These are phyloP conservation scores for Termitomyces sp. DNA, from an alignment of 768 basidiomycete species.

Conservation along the genomic window DNA sequence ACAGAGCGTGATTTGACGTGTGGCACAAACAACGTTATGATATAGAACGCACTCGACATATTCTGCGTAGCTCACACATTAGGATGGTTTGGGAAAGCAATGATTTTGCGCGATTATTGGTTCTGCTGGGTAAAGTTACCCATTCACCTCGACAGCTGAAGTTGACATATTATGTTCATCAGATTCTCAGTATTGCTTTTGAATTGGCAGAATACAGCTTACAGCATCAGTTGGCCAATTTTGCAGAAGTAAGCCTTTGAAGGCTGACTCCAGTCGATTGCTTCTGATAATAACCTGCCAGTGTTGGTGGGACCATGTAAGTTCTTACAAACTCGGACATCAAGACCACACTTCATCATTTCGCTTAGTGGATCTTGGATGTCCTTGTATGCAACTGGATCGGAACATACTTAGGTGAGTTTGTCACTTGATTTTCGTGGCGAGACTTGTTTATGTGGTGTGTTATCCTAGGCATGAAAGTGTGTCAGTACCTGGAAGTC, in stretches of 20 bases:
- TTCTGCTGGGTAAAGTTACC: slow-evolving; percentile 75
- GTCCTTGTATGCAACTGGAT: slow-evolving; percentile 87
- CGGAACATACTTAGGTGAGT: slow-evolving; percentile 73
- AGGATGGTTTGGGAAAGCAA: slow-evolving; percentile 90
- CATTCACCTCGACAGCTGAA: neutral
- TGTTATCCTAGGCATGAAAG: slow-evolving; percentile 65
- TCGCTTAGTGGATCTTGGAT: slow-evolving; percentile 73
- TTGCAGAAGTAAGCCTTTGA: slow-evolving; percentile 61
- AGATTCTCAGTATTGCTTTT: slow-evolving; percentile 86
- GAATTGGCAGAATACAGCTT: slow-evolving; percentile 87
- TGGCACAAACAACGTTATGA: neutral
- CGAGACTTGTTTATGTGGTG: slow-evolving; percentile 5
- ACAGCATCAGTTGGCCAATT: slow-evolving; percentile 85
- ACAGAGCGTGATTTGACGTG: neutral
- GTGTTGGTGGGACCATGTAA: slow-evolving; percentile 94
- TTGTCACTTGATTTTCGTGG: neutral
- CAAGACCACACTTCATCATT: slow-evolving; percentile 7
- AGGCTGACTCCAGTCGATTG: slow-evolving; percentile 4
- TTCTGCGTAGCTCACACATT: slow-evolving; percentile 83
- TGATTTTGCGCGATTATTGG: slow-evolving; percentile 90
- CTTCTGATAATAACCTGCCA: slow-evolving; percentile 24
- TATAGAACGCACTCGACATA: slow-evolving; percentile 74
- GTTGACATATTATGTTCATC: slow-evolving; percentile 9
- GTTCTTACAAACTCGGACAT: slow-evolving; percentile 18
- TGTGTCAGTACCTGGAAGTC: slow-evolving; percentile 82